These are phyloP conservation scores for Pascua sp. DNA, from an alignment of 1,284 basidiomycete genomes.

Conservation along the genomic window DNA sequence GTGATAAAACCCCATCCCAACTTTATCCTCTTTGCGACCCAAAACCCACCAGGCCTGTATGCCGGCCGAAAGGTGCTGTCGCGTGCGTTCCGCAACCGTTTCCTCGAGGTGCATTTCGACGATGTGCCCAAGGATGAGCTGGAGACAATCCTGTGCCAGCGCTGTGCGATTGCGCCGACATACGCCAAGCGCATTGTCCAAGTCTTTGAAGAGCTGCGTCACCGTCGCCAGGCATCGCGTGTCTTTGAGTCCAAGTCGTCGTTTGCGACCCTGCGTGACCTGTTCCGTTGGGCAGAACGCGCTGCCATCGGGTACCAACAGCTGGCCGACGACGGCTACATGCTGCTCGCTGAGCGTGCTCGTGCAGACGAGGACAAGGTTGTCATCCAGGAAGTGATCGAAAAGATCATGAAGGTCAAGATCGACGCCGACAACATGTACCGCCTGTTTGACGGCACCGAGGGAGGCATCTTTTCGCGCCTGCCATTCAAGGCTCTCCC, in stretches of 20 bases:
- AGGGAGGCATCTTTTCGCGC: slow-evolving; percentile 44
- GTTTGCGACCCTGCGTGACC: slow-evolving; percentile 92
- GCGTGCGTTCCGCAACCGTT: slow-evolving; percentile 96
- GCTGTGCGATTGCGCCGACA: slow-evolving; percentile 85
- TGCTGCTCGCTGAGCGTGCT: slow-evolving; percentile 91
- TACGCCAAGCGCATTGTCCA: slow-evolving; percentile 86
- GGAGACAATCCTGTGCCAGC: slow-evolving; percentile 84
- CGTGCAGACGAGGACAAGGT: slow-evolving; percentile 78
- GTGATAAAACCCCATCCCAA: slow-evolving; percentile 88
- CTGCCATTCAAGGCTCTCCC: slow-evolving; percentile 31
- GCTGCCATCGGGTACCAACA: slow-evolving; percentile 86
- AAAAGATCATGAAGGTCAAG: slow-evolving; percentile 81
- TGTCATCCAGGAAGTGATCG: slow-evolving; percentile 88
- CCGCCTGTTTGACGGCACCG: slow-evolving; percentile 56
- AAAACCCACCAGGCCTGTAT: slow-evolving; percentile 97
- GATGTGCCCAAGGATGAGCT: slow-evolving; percentile 93
- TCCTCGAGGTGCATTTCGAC: slow-evolving; percentile 96
- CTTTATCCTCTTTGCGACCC: slow-evolving; percentile 98
- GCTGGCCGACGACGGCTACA: slow-evolving; percentile 93
- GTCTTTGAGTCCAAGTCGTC: slow-evolving; percentile 98
- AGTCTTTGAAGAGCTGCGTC: slow-evolving; percentile 91
- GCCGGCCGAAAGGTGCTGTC: slow-evolving; percentile 94
- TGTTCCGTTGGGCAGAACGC: slow-evolving; percentile 95
- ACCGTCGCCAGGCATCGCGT: slow-evolving; percentile 79
- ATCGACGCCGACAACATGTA: slow-evolving; percentile 73